Base-by-base conservation (phyloP, 1,284 basidiomycete species). In the Kwoniella shivajii region DNA sequence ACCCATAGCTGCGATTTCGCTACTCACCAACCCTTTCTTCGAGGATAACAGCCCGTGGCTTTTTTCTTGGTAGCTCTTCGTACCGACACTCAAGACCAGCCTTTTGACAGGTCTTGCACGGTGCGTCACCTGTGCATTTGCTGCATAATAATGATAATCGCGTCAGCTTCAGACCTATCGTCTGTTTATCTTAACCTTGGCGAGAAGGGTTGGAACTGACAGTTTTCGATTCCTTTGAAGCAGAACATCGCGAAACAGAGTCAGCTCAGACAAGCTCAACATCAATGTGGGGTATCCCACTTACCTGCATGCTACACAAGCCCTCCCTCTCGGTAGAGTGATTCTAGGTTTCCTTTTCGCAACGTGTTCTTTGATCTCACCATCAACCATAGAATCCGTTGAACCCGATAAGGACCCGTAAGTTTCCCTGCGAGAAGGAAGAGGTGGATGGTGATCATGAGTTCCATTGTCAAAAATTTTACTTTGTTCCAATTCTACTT, bases 11-110 rank as follows among this genome's bases (percentile, higher is more conserved):
- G 9, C 36, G 14, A 11, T 43, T 3, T 26, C 10, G n/a, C 16
- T n/a, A 53, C 69, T 54, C 34, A 67, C 69, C 62, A 33, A 72
- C 60, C 36, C 69, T 56, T 42, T 72, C 69, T 41, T 72, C 69
- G 16, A 72, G 50, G n/a, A 69, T 34, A 4, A 61, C 59, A 10
- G 59, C 53, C 29, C 63, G 45, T 5, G 69, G 66, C 49, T 67
- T 67, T 24, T 57, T 58, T 5, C 61, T 50, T 29, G 52, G 63
- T 5, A 69, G 46, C 44, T 72, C 69, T 48, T 69, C 66, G 39
- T 69, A 67, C 11, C 60, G 51, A 52, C 69, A 72, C 0, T 69
- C 68, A 2, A 58, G 45, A 7, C 54, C 51, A 10, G 60, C 59
- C 39, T 68, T 68, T 9, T 41, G 37, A 39, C 69, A 72, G 13